Conservation (phyloP, 768 basidiomycete species). For the Russula earlei region DNA sequence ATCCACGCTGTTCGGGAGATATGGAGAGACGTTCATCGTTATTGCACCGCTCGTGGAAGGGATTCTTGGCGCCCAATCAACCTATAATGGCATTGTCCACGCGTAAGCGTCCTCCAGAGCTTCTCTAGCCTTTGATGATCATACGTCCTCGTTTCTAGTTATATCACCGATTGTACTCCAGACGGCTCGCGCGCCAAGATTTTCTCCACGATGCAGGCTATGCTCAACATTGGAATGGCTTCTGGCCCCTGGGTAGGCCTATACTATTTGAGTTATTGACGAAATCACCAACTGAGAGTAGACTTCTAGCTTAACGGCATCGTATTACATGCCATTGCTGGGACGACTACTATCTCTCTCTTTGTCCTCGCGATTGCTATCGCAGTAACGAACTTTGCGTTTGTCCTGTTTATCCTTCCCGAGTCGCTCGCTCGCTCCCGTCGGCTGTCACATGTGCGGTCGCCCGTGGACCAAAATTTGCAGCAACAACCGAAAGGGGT, state of each 20-base stretch:
- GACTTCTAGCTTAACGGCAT: constrained; percentile 14
- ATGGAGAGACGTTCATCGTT: constrained; percentile 19
- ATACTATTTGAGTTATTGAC: neutral
- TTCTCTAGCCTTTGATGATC: neutral
- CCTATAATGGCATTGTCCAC: constrained; percentile 20
- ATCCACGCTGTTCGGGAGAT: constrained; percentile 9
- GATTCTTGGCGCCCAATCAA: constrained; percentile 19
- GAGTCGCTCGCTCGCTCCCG: constrained; percentile 15
- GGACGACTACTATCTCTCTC: constrained; percentile 9
- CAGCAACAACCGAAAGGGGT: neutral
- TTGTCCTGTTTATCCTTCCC: constrained; percentile 17
- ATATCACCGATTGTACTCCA: constrained; percentile 19
- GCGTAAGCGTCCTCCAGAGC: constrained; percentile 8
- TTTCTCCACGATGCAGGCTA: constrained; percentile 19
- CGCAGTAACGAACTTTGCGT: constrained; percentile 13
- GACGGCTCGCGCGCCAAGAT: constrained; percentile 21
- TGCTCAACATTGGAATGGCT: constrained; percentile 21
- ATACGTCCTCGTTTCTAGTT: constrained; percentile 1
- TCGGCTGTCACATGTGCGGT: constrained; percentile 1
- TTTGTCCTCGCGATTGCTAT: constrained; percentile 16
- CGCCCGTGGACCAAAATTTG: neutral
- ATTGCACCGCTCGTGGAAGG: constrained; percentile 20
- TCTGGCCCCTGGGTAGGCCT: constrained; percentile 18
- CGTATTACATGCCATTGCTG: constrained; percentile 6
- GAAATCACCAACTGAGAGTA: neutral